A percentile compares a stretch with the other conserved stretches of the same genome.
phyloP scores from a whole-genome alignment of 331 rosid species.

The Arachis monticola region DNA sequence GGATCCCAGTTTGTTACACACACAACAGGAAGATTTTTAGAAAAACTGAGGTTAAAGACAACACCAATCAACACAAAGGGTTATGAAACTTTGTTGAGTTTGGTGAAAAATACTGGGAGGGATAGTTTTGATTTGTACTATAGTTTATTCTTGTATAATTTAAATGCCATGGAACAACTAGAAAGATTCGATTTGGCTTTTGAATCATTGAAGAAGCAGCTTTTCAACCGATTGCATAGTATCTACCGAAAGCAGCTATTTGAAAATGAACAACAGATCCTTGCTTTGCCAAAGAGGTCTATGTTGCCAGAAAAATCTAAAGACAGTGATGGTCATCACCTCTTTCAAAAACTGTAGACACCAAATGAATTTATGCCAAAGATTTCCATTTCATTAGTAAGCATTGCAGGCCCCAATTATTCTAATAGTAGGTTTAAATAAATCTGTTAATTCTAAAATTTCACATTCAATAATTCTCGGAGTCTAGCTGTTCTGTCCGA shows the following conservation, averaged over 20 bases:
- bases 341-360: constrained; percentile 31
- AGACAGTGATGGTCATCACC: constrained; percentile 38
- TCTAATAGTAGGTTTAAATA: constrained; percentile 3
- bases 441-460: constrained; percentile 17
- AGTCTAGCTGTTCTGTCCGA: not conserved
- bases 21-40: constrained; percentile 80
- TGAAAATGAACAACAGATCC: constrained; percentile 48
- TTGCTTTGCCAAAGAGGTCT: constrained; percentile 41
- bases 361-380: constrained; percentile 36
- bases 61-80: constrained; percentile 87
- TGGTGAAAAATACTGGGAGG: constrained; percentile 80
- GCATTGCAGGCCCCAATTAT: constrained; percentile 5
- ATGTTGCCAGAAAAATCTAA: constrained; percentile 51
- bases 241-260: constrained; percentile 62
- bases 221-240: constrained; percentile 67
- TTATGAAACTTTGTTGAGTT: constrained; percentile 71
- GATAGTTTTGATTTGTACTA: constrained; percentile 88
- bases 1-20: constrained; percentile 91
- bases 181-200: constrained; percentile 66
- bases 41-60: constrained; percentile 62
- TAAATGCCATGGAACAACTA: constrained; percentile 82
- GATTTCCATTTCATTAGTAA: constrained; percentile 34
- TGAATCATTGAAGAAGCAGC: constrained; percentile 73
- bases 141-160: constrained; percentile 83
- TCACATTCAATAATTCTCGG: constrained; percentile 18